phyloP scores from a whole-genome alignment of 176 grass and related monocot species.

The Elymus sibiricus region DNA sequence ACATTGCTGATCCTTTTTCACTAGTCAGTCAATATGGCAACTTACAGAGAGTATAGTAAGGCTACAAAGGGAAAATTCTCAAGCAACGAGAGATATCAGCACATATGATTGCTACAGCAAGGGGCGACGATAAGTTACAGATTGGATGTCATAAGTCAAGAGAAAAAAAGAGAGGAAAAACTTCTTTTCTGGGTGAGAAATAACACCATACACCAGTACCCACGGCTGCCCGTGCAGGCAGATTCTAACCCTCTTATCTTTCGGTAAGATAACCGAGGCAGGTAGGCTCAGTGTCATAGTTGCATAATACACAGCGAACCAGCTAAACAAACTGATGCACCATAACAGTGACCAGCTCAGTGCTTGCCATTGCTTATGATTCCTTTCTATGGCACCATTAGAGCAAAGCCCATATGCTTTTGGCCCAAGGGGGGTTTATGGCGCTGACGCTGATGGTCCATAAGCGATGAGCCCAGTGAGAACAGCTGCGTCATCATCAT shows the following conservation, averaged over 20 bases:
- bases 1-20: constrained; percentile 6
- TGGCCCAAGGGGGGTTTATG: constrained; percentile 2
- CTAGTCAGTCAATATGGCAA: constrained; percentile 23
- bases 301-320: constrained; percentile 38
- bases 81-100: constrained; percentile 21
- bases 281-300: constrained; percentile 9
- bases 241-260: constrained; percentile 28
- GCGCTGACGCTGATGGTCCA: constrained; percentile 16
- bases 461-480: not conserved
- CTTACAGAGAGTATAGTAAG: constrained; percentile 16
- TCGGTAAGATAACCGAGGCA: constrained; percentile 22
- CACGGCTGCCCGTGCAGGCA: not conserved
- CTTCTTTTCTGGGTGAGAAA: constrained; percentile 29
- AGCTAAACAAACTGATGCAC: constrained; percentile 36
- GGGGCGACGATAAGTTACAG: constrained; percentile 23
- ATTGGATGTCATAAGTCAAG: constrained; percentile 8
- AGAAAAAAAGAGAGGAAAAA: constrained; percentile 5
- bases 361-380: constrained; percentile 24
- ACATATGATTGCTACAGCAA: constrained; percentile 6
- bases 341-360: constrained; percentile 32
- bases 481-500: constrained; percentile 28
- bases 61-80: constrained; percentile 22
- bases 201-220: constrained; percentile 1
- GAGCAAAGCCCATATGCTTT: constrained; percentile 19
- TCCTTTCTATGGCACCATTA: constrained; percentile 19